Conservation (phyloP, 2,329 filamentous ascomycete species). For the Penicillium rolfsii region DNA sequence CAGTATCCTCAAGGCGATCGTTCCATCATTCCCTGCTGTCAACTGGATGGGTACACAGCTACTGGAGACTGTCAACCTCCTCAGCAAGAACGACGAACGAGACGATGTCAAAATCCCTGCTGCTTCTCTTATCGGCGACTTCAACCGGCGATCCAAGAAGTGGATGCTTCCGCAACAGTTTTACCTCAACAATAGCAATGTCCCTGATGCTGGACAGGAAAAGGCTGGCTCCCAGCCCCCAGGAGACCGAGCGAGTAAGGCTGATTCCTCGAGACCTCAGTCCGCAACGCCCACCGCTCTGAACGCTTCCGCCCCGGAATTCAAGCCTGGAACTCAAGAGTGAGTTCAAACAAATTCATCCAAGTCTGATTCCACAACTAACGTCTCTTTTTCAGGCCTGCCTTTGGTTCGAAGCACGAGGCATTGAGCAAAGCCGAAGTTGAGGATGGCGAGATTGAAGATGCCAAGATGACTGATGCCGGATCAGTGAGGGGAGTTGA, state of each 20-base stretch:
- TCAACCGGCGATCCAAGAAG: slow-evolving; percentile 53
- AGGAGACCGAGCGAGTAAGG: slow-evolving; percentile 31
- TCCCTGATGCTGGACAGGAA: slow-evolving; percentile 23
- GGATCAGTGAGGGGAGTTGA: slow-evolving; percentile 24
- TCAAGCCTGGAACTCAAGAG: slow-evolving; percentile 42
- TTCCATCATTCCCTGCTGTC: slow-evolving; percentile 82
- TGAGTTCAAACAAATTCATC: slow-evolving; percentile 33
- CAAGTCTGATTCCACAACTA: slow-evolving; percentile 21
- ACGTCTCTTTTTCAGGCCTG: slow-evolving; percentile 33
- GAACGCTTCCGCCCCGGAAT: slow-evolving; percentile 48
- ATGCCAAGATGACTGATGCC: slow-evolving; percentile 48
- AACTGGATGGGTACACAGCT: slow-evolving; percentile 75
- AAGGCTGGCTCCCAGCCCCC: slow-evolving; percentile 33
- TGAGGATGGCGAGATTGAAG: slow-evolving; percentile 52
- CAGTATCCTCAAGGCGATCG: slow-evolving; percentile 78
- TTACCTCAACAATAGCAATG: slow-evolving; percentile 36
- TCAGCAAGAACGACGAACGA: slow-evolving; percentile 50
- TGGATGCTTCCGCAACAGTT: slow-evolving; percentile 55
- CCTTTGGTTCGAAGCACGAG: slow-evolving; percentile 32
- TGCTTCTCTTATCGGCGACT: slow-evolving; percentile 53
- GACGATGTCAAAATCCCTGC: slow-evolving; percentile 56
- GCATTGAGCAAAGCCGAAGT: slow-evolving; percentile 41
- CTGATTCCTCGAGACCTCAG: slow-evolving; percentile 33
- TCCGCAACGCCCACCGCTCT: slow-evolving; percentile 41
- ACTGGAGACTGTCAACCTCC: slow-evolving; percentile 46